Conservation (phyloP, 2,329 filamentous ascomycete species). For the Albophoma yamanashiensis region DNA sequence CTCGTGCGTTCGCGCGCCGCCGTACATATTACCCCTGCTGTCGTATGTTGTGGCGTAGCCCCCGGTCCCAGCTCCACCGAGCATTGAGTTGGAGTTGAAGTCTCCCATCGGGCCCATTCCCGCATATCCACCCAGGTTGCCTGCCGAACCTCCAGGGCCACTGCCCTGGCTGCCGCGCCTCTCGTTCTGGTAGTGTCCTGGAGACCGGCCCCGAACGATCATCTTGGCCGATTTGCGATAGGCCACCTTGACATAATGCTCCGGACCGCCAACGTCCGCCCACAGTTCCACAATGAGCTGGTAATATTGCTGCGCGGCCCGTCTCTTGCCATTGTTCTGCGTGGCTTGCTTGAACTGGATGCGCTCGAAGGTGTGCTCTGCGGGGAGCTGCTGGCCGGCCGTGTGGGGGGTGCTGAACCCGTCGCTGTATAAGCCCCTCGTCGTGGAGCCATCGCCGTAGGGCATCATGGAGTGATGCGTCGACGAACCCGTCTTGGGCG, state of each 20-base stretch:
- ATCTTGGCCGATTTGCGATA: conserved; percentile 66
- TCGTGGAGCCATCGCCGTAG: conserved; percentile 26
- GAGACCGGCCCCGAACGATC: conserved; percentile 77
- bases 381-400: conserved; percentile 28
- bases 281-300: conserved; percentile 81
- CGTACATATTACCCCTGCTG: conserved; percentile 23
- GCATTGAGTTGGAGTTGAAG: conserved; percentile 21
- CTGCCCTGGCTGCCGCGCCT: conserved; percentile 59
- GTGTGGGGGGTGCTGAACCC: conserved; percentile 20
- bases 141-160: conserved; percentile 54
- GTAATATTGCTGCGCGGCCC: conserved; percentile 87
- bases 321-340: conserved; percentile 83
- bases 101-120: conserved; percentile 15
- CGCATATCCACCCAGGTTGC: conserved; percentile 40
- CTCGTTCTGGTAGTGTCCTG: conserved; percentile 68
- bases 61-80: conserved; percentile 18
- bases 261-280: conserved; percentile 48
- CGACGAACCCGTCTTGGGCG: conserved; percentile 53
- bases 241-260: conserved; percentile 60
- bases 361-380: conserved; percentile 64
- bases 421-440: conserved; percentile 29
- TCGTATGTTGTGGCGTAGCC: conserved; percentile 16
- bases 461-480: conserved; percentile 33
- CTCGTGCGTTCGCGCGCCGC: conserved; percentile 35
- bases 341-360: conserved; percentile 94